Percentiles rank a stretch among this genome's conserved stretches.
Evolutionary conservation across 2,329 filamentous ascomycete species (phyloP).

Genomic region (Aspergillus quadricinctus): DNA sequence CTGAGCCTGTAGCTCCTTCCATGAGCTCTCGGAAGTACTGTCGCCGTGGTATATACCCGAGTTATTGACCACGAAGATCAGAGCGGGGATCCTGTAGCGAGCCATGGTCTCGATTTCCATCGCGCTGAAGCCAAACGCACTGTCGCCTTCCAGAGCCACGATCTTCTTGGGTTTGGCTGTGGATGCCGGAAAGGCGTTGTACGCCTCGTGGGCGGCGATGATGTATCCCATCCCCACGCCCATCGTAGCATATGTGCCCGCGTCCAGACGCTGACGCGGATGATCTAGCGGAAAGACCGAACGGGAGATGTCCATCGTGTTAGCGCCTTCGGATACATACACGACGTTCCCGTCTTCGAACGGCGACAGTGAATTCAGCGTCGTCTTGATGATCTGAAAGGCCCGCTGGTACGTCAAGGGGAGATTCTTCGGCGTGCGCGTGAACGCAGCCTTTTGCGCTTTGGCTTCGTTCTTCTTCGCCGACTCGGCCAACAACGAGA

Average conservation of each 20-base stretch:
- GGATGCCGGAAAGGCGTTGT: conserved; percentile 44
- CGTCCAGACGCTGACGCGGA: conserved; percentile 54
- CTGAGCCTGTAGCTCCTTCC: conserved; percentile 42
- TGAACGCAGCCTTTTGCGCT: conserved; percentile 41
- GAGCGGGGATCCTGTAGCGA: conserved; percentile 50
- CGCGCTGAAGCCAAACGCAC: conserved; percentile 52
- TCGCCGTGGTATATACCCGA: conserved; percentile 49
- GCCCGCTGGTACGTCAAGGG: conserved; percentile 50
- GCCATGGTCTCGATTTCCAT: conserved; percentile 57
- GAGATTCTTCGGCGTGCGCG: conserved; percentile 25
- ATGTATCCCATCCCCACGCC: conserved; percentile 55
- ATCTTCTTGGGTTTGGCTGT: conserved; percentile 46
- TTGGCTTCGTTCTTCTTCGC: conserved; percentile 46
- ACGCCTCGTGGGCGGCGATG: conserved; percentile 53
- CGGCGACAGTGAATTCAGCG: conserved; percentile 45
- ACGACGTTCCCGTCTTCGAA: conserved; percentile 47
- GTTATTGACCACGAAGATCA: conserved; percentile 56
- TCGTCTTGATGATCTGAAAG: conserved; percentile 50
- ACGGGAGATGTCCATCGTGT: conserved; percentile 59
- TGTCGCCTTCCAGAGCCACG: conserved; percentile 54
- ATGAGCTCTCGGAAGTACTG: conserved; percentile 37
- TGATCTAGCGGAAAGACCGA: conserved; percentile 51
- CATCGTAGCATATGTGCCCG: conserved; percentile 58
- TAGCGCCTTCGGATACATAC: conserved; percentile 56
- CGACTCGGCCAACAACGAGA: conserved; percentile 24